Conservation (phyloP, 1,139 yeast genomes). For the Debaryomycetaceae sp. region DNA sequence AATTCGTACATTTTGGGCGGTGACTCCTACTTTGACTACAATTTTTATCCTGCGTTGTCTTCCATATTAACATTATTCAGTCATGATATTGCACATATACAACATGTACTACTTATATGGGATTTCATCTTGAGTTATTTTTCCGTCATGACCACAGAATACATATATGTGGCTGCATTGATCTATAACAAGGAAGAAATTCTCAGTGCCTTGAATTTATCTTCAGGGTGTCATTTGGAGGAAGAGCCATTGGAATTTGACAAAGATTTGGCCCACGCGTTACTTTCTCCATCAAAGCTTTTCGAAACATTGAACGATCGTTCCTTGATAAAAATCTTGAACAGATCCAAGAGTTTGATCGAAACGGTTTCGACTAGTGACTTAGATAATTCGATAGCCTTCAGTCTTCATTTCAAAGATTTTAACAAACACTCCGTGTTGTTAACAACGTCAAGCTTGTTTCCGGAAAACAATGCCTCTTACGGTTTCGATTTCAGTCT, state of each 20-base stretch:
- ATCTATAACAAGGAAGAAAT: constrained; percentile 39
- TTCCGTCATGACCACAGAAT: constrained; percentile 42
- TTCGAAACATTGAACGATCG: constrained; percentile 27
- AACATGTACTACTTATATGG: constrained; percentile 56
- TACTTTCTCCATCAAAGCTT: constrained; percentile 31
- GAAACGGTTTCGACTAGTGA: constrained; percentile 24
- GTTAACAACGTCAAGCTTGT: constrained; percentile 18
- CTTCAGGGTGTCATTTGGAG: constrained; percentile 7
- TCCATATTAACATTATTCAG: constrained; percentile 74
- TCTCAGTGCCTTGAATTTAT: constrained; percentile 20
- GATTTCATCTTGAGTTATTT: constrained; percentile 55
- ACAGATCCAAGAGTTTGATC: constrained; percentile 27
- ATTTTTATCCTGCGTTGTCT: constrained; percentile 63
- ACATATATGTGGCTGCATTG: constrained; percentile 56
- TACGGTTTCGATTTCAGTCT: neutral
- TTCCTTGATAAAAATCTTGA: constrained; percentile 36
- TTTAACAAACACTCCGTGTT: constrained; percentile 26
- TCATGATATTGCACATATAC: constrained; percentile 59
- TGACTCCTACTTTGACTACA: constrained; percentile 36
- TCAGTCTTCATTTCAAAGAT: constrained; percentile 33
- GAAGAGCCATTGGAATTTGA: constrained; percentile 24
- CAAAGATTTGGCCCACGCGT: constrained; percentile 43
- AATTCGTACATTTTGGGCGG: constrained; percentile 22
- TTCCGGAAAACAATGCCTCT: neutral
- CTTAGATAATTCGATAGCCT: constrained; percentile 25